Base-by-base conservation (phyloP, 106 monocot genomes). In the Allium cepa region DNA sequence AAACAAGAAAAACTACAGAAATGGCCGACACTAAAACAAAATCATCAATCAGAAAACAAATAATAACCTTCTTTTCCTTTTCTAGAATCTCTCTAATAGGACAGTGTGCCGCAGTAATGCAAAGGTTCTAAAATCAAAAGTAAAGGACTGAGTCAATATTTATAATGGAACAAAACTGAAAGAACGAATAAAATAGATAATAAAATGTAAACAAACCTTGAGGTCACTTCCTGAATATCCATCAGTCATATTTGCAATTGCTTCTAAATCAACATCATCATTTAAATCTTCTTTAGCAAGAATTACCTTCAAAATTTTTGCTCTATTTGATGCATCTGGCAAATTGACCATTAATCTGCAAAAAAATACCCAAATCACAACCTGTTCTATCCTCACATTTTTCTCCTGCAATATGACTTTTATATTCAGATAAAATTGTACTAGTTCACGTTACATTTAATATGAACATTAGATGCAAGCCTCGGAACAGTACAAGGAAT, bases 221-320 rank as follows among this genome's bases (percentile, higher is more conserved):
- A 99, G 71, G 57, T 99, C 97, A 58, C 97, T 99, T 77, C 97
- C 97, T 50, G 97, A 99, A 79, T 92, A 99, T 46, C 92, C 97
- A 78, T 99, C 97, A 3, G 92, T 93, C 92, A 99, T 85, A 60
- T 71, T 87, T 60, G 97, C 92, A 71, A 92, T 64, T 57, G 80
- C 87, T 64, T 87, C 92, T 66, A 90, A 71, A 64, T 92, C 87
- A 60, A 89, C 78, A 87, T 79, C 70, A 8, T 75, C 66, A 1
- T 78, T 79, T 53, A 99, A 75, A 10, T 87, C 87, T 75, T 99
- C 97, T 71, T 92, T 99, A 8, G 92, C 78, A 46, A 99, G 74
- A 80, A 99, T 99, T 65, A 99, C 92, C 69, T 71, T 80, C 16
- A 99, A 80, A 75, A 99, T 92, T 81, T 92, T 99, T 55, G 79